A percentile compares a stretch with the other conserved stretches of the same genome.
Evolutionary conservation across 805 yeast species (phyloP).

Genomic region (Saturnispora gosingensis): DNA sequence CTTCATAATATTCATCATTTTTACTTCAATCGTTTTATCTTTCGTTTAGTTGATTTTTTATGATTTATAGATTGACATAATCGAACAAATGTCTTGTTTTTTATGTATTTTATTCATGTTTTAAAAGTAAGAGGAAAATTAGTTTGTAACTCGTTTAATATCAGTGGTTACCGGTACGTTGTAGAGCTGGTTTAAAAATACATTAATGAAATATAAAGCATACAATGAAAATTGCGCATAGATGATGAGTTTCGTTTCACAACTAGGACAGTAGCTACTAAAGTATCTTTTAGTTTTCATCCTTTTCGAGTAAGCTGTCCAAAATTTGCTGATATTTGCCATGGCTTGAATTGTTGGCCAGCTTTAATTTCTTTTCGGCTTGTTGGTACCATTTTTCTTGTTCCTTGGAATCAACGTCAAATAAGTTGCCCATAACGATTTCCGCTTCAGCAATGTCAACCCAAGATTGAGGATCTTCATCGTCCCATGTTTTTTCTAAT

Average conservation of each 20-base stretch:
- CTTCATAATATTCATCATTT: neutral
- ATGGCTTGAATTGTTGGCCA: slow-evolving; percentile 73
- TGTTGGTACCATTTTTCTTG: slow-evolving; percentile 57
- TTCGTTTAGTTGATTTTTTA: neutral
- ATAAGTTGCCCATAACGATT: slow-evolving; percentile 68
- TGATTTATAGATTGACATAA: neutral
- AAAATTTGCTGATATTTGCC: slow-evolving; percentile 62
- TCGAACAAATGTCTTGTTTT: neutral
- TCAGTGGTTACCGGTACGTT: neutral
- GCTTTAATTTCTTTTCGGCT: slow-evolving; percentile 60
- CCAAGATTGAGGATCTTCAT: slow-evolving; percentile 73
- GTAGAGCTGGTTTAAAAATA: neutral
- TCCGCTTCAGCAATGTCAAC: slow-evolving; percentile 80
- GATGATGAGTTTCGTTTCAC: neutral
- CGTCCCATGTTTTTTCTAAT: slow-evolving; percentile 51
- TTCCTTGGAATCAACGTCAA: slow-evolving; percentile 52
- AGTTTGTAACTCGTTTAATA: neutral
- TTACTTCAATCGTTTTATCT: neutral
- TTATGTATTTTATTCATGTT: slow-evolving; percentile 8
- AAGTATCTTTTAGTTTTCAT: neutral
- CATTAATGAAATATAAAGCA: neutral
- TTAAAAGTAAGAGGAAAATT: neutral
- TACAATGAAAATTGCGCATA: neutral
- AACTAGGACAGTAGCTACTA: neutral
- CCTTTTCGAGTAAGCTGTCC: slow-evolving; percentile 23